A percentile compares a stretch with the other conserved stretches of the same genome.
Conservation (phyloP, 768 basidiomycete genomes). For the Pleurotus sapidus region DNA sequence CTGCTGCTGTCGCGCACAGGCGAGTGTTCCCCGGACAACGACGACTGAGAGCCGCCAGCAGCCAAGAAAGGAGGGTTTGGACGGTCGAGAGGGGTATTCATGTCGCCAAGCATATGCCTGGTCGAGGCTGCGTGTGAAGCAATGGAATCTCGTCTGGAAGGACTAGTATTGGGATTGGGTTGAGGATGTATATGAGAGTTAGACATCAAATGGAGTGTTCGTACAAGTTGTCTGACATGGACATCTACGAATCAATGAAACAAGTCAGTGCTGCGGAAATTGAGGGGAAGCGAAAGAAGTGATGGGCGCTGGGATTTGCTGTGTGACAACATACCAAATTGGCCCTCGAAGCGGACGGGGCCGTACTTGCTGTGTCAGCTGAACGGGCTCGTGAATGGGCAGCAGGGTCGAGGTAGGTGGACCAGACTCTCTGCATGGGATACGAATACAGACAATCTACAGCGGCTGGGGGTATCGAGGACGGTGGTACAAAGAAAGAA, state of each 20-base stretch:
- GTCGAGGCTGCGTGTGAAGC: slow-evolving; percentile 39
- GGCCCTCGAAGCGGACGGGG: slow-evolving; percentile 8
- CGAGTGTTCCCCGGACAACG: slow-evolving; percentile 17
- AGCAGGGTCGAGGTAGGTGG: slow-evolving; percentile 31
- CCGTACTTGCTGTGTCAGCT: slow-evolving; percentile 9
- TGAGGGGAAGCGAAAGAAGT: neutral
- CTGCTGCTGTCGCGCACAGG: slow-evolving; percentile 16
- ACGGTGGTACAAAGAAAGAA: too few relatives aligned
- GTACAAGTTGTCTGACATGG: slow-evolving; percentile 6
- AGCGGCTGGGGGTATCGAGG: too few relatives aligned
- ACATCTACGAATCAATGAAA: slow-evolving; percentile 5
- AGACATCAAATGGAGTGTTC: neutral
- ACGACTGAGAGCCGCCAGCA: slow-evolving; percentile 15
- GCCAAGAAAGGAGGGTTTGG: slow-evolving; percentile 30
- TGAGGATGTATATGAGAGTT: neutral
- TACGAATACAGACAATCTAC: too few relatives aligned
- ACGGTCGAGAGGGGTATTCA: slow-evolving; percentile 31
- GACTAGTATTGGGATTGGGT: slow-evolving; percentile 8
- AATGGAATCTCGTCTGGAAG: slow-evolving; percentile 36
- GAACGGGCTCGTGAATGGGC: slow-evolving; percentile 14
- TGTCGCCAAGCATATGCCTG: slow-evolving; percentile 42
- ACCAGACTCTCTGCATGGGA: slow-evolving; percentile 40
- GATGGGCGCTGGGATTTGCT: neutral
- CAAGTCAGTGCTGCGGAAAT: neutral
- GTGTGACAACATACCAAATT: neutral